These are phyloP conservation scores for Hondaea fermentalgiana DNA, from an alignment of 108 stramenopile species.

Conservation along the genomic window DNA sequence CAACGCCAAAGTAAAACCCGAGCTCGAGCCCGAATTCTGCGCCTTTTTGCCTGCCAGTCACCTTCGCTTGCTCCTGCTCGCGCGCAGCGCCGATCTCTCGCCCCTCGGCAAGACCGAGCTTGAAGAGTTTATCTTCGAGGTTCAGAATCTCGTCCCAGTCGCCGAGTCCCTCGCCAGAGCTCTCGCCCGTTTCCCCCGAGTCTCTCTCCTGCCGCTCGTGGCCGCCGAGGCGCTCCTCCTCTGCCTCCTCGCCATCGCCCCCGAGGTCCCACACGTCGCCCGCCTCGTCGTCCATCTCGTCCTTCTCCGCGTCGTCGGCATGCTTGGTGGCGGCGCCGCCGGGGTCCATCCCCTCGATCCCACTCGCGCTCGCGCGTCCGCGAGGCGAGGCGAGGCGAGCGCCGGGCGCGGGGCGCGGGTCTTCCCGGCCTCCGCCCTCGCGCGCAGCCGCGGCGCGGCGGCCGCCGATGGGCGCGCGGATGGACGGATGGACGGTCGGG, in stretches of 20 bases:
- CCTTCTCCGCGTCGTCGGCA: too few species aligned
- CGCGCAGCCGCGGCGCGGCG: too few species aligned
- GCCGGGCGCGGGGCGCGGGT: too few species aligned
- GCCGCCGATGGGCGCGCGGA: too few species aligned
- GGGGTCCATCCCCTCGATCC: too few species aligned
- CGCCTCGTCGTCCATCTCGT: neutral
- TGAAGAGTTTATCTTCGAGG: neutral
- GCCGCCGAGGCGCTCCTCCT: neutral
- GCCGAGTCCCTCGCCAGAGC: neutral
- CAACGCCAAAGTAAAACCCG: neutral
- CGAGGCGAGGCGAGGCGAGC: too few species aligned
- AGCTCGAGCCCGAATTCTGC: neutral
- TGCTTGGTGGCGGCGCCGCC: too few species aligned
- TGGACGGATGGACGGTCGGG: too few species aligned
- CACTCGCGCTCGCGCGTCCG: too few species aligned
- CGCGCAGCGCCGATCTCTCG: neutral
- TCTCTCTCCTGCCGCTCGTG: neutral
- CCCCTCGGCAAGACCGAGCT: neutral
- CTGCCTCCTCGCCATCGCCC: neutral
- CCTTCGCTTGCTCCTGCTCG: neutral
- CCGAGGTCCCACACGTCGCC: neutral
- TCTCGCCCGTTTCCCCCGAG: neutral
- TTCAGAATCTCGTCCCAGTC: conserved; percentile 4
- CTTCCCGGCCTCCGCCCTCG: too few species aligned
- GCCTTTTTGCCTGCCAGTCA: neutral